phyloP scores from a whole-genome alignment of 352 stramenopile species.

The Thraustotheca clavata region DNA sequence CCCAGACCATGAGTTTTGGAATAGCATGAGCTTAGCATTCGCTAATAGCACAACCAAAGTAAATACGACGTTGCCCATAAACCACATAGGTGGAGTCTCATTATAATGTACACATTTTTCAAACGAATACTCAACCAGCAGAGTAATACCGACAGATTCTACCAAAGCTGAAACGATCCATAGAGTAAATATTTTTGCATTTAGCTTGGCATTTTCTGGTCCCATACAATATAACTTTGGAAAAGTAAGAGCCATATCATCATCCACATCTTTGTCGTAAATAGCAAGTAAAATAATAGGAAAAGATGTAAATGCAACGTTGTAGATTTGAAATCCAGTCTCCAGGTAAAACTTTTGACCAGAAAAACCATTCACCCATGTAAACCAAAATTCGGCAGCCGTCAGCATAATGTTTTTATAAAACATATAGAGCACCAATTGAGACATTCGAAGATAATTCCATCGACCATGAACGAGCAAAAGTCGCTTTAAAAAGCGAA shows the following conservation, averaged over 20 bases:
- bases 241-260: conserved; percentile 54
- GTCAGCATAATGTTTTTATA: conserved; percentile 90
- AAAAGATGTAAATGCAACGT: conserved; percentile 59
- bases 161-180: conserved; percentile 64
- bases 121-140: conserved; percentile 39
- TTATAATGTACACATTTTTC: conserved; percentile 32
- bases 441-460: conserved; percentile 86
- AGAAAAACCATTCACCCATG: conserved; percentile 61
- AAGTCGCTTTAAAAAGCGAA: conserved; percentile 87
- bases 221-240: conserved; percentile 58
- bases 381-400: conserved; percentile 66
- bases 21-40: conserved; percentile 72
- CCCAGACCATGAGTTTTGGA: conserved; percentile 62
- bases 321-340: conserved; percentile 70
- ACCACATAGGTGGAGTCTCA: conserved; percentile 53
- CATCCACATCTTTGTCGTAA: conserved; percentile 61
- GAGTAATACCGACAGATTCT: conserved; percentile 64
- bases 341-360: conserved; percentile 82
- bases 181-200: conserved; percentile 46
- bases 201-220: conserved; percentile 57
- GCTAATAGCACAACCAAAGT: conserved; percentile 66
- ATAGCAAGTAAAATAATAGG: conserved; percentile 64
- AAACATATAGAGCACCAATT: conserved; percentile 89
- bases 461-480: conserved; percentile 87
- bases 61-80: conserved; percentile 72